Conservation (phyloP, 169 alveolate species). For the Plasmodium gonderi region DNA sequence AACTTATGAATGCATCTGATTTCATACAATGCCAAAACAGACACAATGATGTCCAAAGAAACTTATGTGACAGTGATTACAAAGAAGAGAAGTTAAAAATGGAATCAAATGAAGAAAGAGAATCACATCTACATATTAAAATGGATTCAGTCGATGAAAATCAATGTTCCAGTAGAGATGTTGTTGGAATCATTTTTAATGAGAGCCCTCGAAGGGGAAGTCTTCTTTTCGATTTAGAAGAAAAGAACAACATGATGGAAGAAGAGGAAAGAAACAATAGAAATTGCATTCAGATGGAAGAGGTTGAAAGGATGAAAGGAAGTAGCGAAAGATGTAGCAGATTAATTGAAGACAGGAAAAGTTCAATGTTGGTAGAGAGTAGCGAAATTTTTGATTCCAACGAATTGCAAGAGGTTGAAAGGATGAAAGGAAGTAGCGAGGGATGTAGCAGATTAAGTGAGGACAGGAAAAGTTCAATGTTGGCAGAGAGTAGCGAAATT, state of each 20-base stretch:
- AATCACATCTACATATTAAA: background rate
- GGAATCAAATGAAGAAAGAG: background rate
- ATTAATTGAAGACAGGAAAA: too few relatives aligned
- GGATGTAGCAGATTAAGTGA: too few relatives aligned
- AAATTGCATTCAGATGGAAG: background rate
- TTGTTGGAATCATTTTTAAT: background rate
- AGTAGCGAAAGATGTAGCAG: background rate
- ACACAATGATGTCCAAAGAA: background rate
- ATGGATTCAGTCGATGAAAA: background rate
- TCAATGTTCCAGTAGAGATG: background rate
- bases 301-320: background rate
- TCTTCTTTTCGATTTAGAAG: background rate
- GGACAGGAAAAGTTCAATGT: too few relatives aligned
- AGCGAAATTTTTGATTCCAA: too few relatives aligned
- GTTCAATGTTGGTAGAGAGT: too few relatives aligned
- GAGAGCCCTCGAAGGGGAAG: background rate
- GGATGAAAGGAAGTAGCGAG: background rate
- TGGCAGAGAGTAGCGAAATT: too few relatives aligned
- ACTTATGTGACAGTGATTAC: background rate
- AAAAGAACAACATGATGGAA: background rate
- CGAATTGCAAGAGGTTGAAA: background rate
- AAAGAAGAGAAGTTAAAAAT: background rate
- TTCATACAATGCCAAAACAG: background rate
- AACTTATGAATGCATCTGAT: background rate
- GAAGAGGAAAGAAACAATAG: background rate